Evolutionary conservation across 257 asterid genomes (phyloP).

Genomic region (Rauvolfia tetraphylla): DNA sequence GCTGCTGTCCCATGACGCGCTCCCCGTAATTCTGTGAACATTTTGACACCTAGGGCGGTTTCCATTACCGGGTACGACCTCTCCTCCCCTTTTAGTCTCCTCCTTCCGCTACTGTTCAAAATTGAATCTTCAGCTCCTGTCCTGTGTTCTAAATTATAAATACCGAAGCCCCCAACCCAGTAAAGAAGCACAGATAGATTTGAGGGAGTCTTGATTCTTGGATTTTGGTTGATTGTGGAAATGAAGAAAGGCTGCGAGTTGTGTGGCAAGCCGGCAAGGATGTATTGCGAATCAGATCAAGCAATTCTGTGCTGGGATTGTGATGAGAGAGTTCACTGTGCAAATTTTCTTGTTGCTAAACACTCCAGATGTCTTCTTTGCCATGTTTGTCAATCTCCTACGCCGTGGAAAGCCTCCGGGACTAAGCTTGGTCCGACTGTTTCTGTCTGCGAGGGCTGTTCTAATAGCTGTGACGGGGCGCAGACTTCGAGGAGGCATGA

Average conservation of each 20-base stretch:
- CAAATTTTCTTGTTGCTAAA: conserved; percentile 32
- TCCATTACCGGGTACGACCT: background rate
- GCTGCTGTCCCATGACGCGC: background rate
- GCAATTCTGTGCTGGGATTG: conserved; percentile 34
- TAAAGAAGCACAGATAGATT: background rate
- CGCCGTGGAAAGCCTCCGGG: conserved; percentile 35
- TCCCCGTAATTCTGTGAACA: background rate
- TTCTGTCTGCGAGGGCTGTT: conserved; percentile 27
- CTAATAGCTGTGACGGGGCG: background rate
- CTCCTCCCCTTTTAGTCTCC: no score
- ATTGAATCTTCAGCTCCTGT: background rate
- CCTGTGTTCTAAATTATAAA: background rate
- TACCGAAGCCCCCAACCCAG: background rate
- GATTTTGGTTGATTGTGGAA: background rate
- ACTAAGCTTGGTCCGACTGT: conserved; percentile 24
- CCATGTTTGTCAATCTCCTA: conserved; percentile 25
- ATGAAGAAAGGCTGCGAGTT: conserved; percentile 29
- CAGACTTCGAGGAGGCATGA: background rate
- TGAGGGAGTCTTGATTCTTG: background rate
- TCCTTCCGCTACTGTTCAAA: background rate
- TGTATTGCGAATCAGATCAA: conserved; percentile 31
- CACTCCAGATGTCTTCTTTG: conserved; percentile 31
- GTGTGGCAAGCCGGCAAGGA: conserved; percentile 26
- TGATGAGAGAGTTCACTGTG: conserved; percentile 31
- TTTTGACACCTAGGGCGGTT: background rate